phyloP scores from a whole-genome alignment of 768 basidiomycete genomes.

The Rhodotorula paludigena region DNA sequence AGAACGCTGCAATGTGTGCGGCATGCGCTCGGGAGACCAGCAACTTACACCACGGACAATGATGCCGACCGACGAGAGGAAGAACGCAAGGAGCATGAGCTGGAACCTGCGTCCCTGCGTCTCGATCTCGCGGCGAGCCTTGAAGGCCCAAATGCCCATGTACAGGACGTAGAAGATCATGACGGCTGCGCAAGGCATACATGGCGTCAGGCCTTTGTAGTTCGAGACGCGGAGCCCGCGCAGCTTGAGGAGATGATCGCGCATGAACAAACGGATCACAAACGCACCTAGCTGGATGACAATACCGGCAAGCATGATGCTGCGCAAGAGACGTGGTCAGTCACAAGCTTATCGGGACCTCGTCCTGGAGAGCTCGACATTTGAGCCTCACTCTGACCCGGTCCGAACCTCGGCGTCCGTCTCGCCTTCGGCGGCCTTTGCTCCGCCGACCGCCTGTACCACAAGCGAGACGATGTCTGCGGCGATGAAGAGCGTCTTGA shows the following conservation, averaged over 20 bases:
- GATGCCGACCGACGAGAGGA: slow-evolving; percentile 2
- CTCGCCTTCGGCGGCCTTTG: slow-evolving; percentile 7
- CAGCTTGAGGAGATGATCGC: too few relatives aligned
- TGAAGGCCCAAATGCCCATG: slow-evolving; percentile 2
- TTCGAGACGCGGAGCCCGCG: too few relatives aligned
- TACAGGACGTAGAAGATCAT: slow-evolving; percentile 19
- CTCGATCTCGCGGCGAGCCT: neutral
- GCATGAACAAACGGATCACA: neutral
- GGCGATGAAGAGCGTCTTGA: slow-evolving; percentile 24
- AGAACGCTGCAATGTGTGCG: neutral
- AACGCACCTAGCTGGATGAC: slow-evolving; percentile 1
- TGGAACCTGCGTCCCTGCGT: slow-evolving; percentile 4
- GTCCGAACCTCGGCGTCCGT: neutral
- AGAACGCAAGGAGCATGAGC: slow-evolving; percentile 10
- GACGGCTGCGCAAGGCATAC: neutral
- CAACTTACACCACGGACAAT: slow-evolving; percentile 26
- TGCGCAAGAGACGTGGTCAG: neutral
- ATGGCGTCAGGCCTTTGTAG: too few relatives aligned
- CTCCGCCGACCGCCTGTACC: slow-evolving; percentile 33
- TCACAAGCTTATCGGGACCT: too few relatives aligned
- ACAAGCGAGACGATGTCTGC: slow-evolving; percentile 32
- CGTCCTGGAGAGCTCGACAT: too few relatives aligned
- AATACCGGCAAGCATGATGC: slow-evolving; percentile 8
- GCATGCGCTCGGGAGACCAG: neutral
- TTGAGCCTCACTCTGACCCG: slow-evolving; percentile 1